Evolutionary conservation across 2,329 filamentous ascomycete species (phyloP).

Genomic region (Cylindrodendrum hubeiense): DNA sequence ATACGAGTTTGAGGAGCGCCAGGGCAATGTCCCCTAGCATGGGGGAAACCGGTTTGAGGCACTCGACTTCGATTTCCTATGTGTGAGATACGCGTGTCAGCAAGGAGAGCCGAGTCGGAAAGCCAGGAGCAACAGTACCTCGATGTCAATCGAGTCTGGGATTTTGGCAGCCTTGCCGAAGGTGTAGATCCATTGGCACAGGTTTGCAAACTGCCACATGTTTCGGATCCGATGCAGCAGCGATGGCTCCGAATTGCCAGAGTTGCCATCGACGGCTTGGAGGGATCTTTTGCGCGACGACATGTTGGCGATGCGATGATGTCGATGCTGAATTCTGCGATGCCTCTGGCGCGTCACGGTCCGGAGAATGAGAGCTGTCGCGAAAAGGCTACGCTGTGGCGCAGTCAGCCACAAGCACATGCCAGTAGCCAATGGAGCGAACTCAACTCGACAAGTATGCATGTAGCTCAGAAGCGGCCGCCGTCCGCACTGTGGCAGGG

Average conservation of each 20-base stretch:
- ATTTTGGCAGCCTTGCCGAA: conserved; percentile 94
- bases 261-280: conserved; percentile 32
- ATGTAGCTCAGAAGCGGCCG: conserved; percentile 22
- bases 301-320: conserved; percentile 40
- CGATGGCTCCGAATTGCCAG: conserved; percentile 31
- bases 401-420: conserved; percentile 45
- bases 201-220: conserved; percentile 95
- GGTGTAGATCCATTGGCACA: conserved; percentile 92
- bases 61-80: conserved; percentile 90
- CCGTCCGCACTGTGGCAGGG: conserved; percentile 38
- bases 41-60: conserved; percentile 82
- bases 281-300: conserved; percentile 44
- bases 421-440: conserved; percentile 23
- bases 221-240: conserved; percentile 78
- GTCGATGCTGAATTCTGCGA: conserved; percentile 25
- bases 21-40: conserved; percentile 86
- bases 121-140: conserved; percentile 67
- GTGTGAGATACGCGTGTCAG: conserved; percentile 6
- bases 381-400: conserved; percentile 39
- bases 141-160: conserved; percentile 87
- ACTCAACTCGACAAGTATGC: conserved; percentile 31
- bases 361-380: conserved; percentile 32
- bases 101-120: not conserved
- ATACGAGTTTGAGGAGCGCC: conserved; percentile 90
- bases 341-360: conserved; percentile 43